Percentiles rank a stretch among this genome's conserved stretches.
Evolutionary conservation across 2,329 filamentous ascomycete species (phyloP).

Genomic region (Diaporthe ilicicola): DNA sequence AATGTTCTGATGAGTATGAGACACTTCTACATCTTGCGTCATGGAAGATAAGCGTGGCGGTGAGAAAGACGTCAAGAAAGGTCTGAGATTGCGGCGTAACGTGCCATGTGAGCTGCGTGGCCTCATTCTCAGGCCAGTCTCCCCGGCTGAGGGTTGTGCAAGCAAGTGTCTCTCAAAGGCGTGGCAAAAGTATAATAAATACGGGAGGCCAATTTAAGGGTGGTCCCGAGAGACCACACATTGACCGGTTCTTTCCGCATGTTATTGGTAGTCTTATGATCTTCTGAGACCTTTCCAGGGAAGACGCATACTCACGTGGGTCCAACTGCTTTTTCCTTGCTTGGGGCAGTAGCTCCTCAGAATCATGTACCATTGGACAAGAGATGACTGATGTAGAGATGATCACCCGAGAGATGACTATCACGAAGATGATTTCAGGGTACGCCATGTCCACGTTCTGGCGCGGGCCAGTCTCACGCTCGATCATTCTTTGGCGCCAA

Average conservation of each 20-base stretch:
- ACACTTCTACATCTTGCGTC: background rate
- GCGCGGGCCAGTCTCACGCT: background rate
- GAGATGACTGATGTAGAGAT: background rate
- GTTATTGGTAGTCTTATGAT: background rate
- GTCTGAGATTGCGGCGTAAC: background rate
- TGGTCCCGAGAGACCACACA: background rate
- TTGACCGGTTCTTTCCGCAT: constrained; percentile 15
- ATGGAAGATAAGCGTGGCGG: background rate
- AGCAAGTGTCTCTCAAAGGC: constrained; percentile 6
- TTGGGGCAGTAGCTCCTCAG: background rate
- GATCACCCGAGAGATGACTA: background rate
- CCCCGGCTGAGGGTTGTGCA: background rate
- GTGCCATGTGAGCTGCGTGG: background rate
- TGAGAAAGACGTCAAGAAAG: background rate
- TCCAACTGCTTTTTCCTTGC: background rate
- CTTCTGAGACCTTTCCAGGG: background rate
- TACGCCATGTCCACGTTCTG: background rate
- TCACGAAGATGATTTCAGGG: background rate
- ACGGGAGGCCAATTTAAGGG: background rate
- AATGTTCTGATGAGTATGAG: background rate
- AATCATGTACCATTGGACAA: background rate
- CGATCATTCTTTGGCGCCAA: background rate
- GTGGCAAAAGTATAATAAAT: background rate
- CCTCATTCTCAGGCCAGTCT: background rate
- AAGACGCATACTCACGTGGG: background rate